These are phyloP conservation scores for Thielaviopsis populi DNA, from an alignment of 2,329 filamentous ascomycete genomes.

Conservation along the genomic window DNA sequence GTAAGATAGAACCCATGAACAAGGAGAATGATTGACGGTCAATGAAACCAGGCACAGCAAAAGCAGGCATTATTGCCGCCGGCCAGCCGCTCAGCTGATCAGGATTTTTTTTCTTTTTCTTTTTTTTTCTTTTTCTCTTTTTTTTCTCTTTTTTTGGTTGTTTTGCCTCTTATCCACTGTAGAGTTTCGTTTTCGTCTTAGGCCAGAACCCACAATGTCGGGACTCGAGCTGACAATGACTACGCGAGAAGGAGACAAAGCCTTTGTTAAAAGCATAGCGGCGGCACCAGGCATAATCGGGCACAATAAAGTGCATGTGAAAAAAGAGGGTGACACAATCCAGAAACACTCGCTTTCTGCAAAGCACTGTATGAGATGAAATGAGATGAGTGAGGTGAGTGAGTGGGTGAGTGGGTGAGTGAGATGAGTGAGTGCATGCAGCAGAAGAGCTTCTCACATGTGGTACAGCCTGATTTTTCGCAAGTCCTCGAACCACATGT, in stretches of 20 bases:
- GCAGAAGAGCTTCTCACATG: neutral
- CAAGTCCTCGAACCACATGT: no score
- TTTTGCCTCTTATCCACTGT: neutral
- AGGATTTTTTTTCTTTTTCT: no score
- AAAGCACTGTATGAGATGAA: neutral
- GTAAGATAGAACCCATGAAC: neutral
- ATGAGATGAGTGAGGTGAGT: no score
- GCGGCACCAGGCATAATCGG: neutral
- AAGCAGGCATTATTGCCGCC: neutral
- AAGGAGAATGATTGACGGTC: neutral
- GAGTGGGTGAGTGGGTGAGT: no score
- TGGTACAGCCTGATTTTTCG: neutral
- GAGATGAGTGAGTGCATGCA: neutral
- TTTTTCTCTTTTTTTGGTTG: no score
- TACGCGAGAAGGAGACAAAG: constrained; percentile 2
- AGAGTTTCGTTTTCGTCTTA: neutral
- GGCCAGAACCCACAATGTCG: neutral
- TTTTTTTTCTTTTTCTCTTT: no score
- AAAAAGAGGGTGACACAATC: neutral
- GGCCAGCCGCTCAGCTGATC: no score
- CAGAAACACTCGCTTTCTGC: no score
- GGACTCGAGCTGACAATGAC: neutral
- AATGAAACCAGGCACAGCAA: neutral
- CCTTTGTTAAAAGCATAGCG: neutral
- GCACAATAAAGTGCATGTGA: neutral